Conservation (phyloP, 2,329 filamentous ascomycete species). For the Fusarium palustre region DNA sequence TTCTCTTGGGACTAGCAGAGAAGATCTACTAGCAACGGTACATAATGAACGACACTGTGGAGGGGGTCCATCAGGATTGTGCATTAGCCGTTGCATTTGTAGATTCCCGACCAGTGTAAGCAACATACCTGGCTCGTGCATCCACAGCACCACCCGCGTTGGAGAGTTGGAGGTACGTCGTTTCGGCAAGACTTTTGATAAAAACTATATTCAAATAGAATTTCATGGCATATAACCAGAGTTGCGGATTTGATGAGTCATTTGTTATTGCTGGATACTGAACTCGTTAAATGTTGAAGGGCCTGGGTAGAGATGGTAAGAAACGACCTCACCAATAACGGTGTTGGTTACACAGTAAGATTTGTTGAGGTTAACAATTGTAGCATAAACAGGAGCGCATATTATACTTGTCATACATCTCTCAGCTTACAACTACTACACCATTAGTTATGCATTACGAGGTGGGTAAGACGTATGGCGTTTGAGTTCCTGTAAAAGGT, state of each 20-base stretch:
- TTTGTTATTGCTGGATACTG: not conserved
- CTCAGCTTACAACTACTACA: not conserved
- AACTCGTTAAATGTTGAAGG: not conserved
- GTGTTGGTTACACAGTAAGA: too few relatives aligned
- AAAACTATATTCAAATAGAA: not conserved
- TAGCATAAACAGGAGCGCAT: too few relatives aligned
- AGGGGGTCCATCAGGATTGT: not conserved
- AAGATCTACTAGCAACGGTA: not conserved
- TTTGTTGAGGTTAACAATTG: not conserved
- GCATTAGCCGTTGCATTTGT: not conserved
- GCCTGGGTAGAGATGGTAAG: too few relatives aligned
- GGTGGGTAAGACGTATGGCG: not conserved
- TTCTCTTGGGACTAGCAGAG: too few relatives aligned
- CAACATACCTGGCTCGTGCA: not conserved
- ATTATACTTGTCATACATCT: not conserved
- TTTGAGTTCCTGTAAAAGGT: not conserved
- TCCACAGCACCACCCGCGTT: not conserved
- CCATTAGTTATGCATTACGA: not conserved
- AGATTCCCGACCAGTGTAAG: not conserved
- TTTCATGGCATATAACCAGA: fast-evolving
- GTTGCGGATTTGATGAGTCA: not conserved
- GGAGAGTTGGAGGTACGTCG: not conserved
- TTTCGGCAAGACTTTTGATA: not conserved
- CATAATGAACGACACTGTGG: not conserved
- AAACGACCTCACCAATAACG: too few relatives aligned